A percentile compares a stretch with the other conserved stretches of the same genome.
These are phyloP conservation scores for Saitoella complicata DNA, from an alignment of 805 yeast genomes.

Conservation along the genomic window DNA sequence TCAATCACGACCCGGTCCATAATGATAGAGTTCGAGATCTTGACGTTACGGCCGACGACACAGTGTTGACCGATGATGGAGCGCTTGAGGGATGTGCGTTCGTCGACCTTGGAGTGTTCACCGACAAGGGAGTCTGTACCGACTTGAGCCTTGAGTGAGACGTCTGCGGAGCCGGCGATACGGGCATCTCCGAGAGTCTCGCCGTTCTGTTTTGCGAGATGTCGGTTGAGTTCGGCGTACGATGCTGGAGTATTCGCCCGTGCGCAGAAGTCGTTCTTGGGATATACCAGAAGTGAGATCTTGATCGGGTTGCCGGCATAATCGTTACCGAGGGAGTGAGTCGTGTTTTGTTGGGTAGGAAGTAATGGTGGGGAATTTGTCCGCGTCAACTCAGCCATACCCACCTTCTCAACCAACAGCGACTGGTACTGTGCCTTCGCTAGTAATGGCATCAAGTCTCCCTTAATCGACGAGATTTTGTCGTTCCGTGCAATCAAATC, in stretches of 20 bases:
- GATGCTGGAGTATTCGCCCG: constrained; percentile 67
- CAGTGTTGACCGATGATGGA: constrained; percentile 66
- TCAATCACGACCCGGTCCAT: constrained; percentile 55
- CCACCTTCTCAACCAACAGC: constrained; percentile 4
- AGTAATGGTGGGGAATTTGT: background rate
- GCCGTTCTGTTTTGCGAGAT: constrained; percentile 21
- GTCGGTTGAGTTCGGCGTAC: constrained; percentile 79
- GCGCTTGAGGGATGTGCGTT: constrained; percentile 71
- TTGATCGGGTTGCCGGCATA: background rate
- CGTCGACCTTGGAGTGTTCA: constrained; percentile 49
- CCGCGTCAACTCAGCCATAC: background rate
- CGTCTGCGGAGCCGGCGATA: constrained; percentile 2
- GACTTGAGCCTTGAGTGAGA: constrained; percentile 38
- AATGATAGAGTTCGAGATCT: constrained; percentile 72
- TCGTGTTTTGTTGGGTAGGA: background rate
- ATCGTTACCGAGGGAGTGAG: background rate
- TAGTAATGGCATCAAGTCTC: constrained; percentile 1
- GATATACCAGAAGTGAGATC: constrained; percentile 55
- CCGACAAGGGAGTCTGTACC: constrained; percentile 83
- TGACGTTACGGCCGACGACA: constrained; percentile 67
- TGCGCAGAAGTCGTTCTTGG: constrained; percentile 45
- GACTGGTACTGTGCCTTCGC: constrained; percentile 13
- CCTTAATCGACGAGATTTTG: constrained; percentile 10
- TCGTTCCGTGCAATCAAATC: constrained; percentile 29
- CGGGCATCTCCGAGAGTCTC: too few species aligned